Evolutionary conservation across 805 yeast genomes (phyloP).

Genomic region (Yarrowia sp.): DNA sequence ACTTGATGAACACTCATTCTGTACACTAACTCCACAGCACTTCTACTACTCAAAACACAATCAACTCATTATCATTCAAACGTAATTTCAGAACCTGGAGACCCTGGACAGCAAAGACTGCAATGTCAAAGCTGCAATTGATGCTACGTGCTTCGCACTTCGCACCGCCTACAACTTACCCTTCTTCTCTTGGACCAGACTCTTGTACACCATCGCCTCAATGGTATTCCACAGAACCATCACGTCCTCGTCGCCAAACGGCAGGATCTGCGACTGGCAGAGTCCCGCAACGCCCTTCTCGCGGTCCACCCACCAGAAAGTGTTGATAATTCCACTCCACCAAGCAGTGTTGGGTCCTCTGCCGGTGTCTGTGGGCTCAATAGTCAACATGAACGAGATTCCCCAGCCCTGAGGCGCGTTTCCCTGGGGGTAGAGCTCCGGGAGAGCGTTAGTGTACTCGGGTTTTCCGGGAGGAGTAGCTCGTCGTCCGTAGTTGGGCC

Average conservation of each 20-base stretch:
- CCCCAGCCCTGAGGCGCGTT: constrained; percentile 39
- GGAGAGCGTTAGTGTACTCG: constrained; percentile 29
- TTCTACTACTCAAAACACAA: no score
- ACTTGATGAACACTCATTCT: no score
- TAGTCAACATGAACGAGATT: constrained; percentile 36
- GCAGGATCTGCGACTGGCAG: constrained; percentile 40
- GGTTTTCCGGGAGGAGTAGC: constrained; percentile 30
- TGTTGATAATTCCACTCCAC: constrained; percentile 46
- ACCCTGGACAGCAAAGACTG: no score
- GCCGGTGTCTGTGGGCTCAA: constrained; percentile 37
- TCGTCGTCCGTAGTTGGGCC: constrained; percentile 33
- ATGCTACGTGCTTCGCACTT: no score
- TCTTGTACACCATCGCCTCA: constrained; percentile 9
- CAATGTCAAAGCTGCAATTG: no score
- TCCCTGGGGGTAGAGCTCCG: constrained; percentile 30
- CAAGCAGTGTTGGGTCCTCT: constrained; percentile 40
- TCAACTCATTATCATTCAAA: no score
- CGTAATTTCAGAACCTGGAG: neutral
- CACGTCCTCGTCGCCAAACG: constrained; percentile 36
- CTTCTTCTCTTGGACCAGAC: neutral
- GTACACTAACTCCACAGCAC: no score
- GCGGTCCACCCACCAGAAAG: constrained; percentile 45
- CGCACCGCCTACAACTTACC: neutral
- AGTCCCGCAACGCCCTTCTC: constrained; percentile 43
- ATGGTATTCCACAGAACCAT: constrained; percentile 2